Evolutionary conservation across 2,329 filamentous ascomycete genomes (phyloP).

Genomic region (Neonectria coccinea): DNA sequence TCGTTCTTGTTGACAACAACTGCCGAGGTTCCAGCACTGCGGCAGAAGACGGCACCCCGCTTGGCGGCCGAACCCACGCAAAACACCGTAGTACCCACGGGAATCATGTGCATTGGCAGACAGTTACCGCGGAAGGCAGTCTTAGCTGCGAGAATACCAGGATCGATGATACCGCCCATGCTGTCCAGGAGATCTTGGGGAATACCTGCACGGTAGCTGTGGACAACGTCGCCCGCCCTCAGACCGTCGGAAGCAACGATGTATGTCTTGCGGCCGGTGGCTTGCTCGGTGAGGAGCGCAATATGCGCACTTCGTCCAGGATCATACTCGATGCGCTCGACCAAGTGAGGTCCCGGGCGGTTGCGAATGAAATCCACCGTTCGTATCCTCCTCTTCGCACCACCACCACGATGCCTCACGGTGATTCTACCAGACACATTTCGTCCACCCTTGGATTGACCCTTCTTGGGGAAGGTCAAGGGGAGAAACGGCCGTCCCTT

Average conservation of each 20-base stretch:
- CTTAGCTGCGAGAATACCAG: slow-evolving; percentile 93
- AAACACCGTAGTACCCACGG: slow-evolving; percentile 91
- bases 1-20: slow-evolving; percentile 91
- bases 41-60: slow-evolving; percentile 87
- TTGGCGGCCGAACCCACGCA: slow-evolving; percentile 84
- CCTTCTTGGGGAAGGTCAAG: slow-evolving; percentile 92
- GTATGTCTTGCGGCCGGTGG: slow-evolving; percentile 83
- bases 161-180: slow-evolving; percentile 94
- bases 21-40: slow-evolving; percentile 93
- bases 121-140: slow-evolving; percentile 97
- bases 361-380: slow-evolving; percentile 89
- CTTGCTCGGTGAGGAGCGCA: slow-evolving; percentile 82
- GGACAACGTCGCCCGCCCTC: slow-evolving; percentile 88
- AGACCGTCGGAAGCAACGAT: slow-evolving; percentile 96
- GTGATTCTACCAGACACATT: slow-evolving; percentile 90
- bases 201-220: slow-evolving; percentile 92
- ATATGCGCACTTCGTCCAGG: slow-evolving; percentile 94
- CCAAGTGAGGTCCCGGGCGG: slow-evolving; percentile 83
- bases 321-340: slow-evolving; percentile 97
- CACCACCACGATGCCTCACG: slow-evolving; percentile 91
- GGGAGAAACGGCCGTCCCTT: slow-evolving; percentile 86
- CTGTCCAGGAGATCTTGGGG: slow-evolving; percentile 86
- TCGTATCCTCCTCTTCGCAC: slow-evolving; percentile 90
- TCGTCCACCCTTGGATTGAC: slow-evolving; percentile 90
- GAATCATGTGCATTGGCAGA: slow-evolving; percentile 94